Evolutionary conservation across 2,329 filamentous ascomycete genomes (phyloP).

Genomic region (Colletotrichum australisinense): DNA sequence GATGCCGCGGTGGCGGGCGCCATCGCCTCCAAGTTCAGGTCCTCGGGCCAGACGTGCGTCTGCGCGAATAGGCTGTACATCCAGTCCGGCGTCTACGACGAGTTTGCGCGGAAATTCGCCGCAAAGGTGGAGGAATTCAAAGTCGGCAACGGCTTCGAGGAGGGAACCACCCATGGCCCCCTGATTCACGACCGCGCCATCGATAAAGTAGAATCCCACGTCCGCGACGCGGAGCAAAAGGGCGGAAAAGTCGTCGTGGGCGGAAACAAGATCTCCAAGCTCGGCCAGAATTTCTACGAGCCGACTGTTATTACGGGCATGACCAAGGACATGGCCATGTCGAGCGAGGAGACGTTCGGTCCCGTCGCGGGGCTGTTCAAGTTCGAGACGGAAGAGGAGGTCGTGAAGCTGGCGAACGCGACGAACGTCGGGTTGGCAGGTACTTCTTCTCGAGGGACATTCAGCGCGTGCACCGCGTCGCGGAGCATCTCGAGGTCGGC

Average conservation of each 20-base stretch:
- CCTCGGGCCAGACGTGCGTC: constrained; percentile 95
- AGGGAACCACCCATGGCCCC: constrained; percentile 81
- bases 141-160: constrained; percentile 79
- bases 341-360: constrained; percentile 93
- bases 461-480: constrained; percentile 69
- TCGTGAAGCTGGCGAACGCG: constrained; percentile 83
- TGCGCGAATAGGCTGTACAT: constrained; percentile 88
- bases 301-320: constrained; percentile 91
- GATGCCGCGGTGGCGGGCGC: constrained; percentile 87
- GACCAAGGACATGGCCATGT: constrained; percentile 86
- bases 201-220: constrained; percentile 82
- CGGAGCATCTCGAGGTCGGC: constrained; percentile 81
- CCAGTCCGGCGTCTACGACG: constrained; percentile 81
- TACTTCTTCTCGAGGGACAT: constrained; percentile 87
- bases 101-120: constrained; percentile 75
- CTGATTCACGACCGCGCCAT: constrained; percentile 88
- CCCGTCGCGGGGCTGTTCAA: constrained; percentile 91
- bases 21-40: constrained; percentile 90
- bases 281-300: constrained; percentile 86
- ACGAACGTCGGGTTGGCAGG: constrained; percentile 87
- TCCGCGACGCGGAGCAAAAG: constrained; percentile 81
- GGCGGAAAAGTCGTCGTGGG: constrained; percentile 81
- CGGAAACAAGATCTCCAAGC: constrained; percentile 72
- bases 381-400: constrained; percentile 90
- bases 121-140: constrained; percentile 80